These are phyloP conservation scores for Przewalskia tangutica DNA, from an alignment of 257 asterid genomes.

Conservation along the genomic window DNA sequence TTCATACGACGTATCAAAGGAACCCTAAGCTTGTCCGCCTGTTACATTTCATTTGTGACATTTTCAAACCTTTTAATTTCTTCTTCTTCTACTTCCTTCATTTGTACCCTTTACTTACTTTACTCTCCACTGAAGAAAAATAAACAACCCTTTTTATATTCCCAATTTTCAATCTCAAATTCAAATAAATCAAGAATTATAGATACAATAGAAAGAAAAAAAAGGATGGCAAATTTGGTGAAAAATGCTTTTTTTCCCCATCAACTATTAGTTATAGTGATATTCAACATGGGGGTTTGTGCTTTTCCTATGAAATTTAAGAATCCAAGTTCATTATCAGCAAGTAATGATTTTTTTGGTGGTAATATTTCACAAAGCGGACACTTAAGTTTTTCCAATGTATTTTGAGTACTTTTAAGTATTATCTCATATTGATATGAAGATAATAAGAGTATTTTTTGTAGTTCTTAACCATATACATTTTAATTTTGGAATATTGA, in stretches of 20 bases:
- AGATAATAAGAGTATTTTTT: background rate
- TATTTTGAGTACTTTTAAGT: background rate
- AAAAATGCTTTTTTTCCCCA: background rate
- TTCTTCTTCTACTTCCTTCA: too few species aligned
- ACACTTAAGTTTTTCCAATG: background rate
- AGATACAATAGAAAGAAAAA: background rate
- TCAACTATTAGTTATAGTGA: background rate
- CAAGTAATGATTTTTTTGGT: background rate
- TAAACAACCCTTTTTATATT: background rate
- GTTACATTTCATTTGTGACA: background rate
- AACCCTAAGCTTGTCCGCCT: background rate
- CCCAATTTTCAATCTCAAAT: conserved; percentile 1
- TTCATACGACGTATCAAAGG: background rate
- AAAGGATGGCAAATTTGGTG: background rate
- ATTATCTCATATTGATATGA: too few species aligned
- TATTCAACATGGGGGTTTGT: background rate
- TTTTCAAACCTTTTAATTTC: background rate
- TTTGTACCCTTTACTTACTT: background rate
- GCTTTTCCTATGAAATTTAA: background rate
- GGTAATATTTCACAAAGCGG: background rate
- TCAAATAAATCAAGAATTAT: background rate
- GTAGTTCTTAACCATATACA: background rate
- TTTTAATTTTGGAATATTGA: background rate
- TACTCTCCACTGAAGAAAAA: background rate
- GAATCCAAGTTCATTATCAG: background rate